Evolutionary conservation across 768 basidiomycete genomes (phyloP).

Genomic region (Pisolithus microcarpus): DNA sequence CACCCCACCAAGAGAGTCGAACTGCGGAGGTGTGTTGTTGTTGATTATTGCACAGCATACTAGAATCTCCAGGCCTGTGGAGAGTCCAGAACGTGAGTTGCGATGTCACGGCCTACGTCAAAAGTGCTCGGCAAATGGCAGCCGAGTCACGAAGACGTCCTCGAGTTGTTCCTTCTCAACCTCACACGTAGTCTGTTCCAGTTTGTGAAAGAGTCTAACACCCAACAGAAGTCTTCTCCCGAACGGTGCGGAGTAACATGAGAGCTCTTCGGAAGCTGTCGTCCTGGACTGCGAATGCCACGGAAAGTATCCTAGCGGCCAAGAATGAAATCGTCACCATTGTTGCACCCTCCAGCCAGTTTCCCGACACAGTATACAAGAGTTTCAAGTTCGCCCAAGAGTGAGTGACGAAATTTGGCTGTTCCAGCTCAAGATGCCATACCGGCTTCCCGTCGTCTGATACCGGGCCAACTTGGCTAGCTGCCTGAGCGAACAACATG

Average conservation of each 20-base stretch:
- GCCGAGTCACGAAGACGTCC: conserved; percentile 14
- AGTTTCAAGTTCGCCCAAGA: conserved; percentile 27
- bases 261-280: conserved; percentile 15
- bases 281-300: neutral
- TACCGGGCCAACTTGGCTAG: conserved; percentile 31
- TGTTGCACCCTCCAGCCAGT: conserved; percentile 30
- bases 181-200: conserved; percentile 3
- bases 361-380: conserved; percentile 28
- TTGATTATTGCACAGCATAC: conserved; percentile 27
- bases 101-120: conserved; percentile 9
- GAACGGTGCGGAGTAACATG: conserved; percentile 23
- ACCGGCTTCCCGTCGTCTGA: conserved; percentile 12
- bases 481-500: conserved; percentile 33
- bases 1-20: neutral
- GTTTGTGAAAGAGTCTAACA: conserved; percentile 22
- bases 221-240: conserved; percentile 32
- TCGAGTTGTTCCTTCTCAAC: conserved; percentile 1
- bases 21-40: conserved; percentile 21
- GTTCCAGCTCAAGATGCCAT: conserved; percentile 33
- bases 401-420: conserved; percentile 25
- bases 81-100: conserved; percentile 13
- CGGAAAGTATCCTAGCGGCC: conserved; percentile 27
- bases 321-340: conserved; percentile 26
- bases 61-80: conserved; percentile 21
- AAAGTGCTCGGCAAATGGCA: conserved; percentile 24